These are phyloP conservation scores for Hippophae gyantsensis DNA, from an alignment of 306 rosid species.

Conservation along the genomic window DNA sequence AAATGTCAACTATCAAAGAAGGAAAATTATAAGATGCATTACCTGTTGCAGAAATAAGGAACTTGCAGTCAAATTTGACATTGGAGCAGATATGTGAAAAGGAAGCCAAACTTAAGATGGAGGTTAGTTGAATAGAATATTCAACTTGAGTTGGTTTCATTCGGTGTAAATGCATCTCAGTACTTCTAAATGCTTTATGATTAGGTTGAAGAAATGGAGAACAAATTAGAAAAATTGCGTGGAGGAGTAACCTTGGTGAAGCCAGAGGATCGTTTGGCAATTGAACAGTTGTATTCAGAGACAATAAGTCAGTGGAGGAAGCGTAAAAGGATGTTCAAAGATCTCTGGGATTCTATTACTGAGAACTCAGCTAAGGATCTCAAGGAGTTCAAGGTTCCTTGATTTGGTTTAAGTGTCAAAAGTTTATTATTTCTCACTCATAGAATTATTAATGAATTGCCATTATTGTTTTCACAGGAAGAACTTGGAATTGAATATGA, in stretches of 20 bases:
- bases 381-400: slow-evolving; percentile 65
- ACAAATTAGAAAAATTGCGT: slow-evolving; percentile 48
- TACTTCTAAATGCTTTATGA: slow-evolving; percentile 17
- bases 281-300: slow-evolving; percentile 39
- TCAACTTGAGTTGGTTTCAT: slow-evolving; percentile 7
- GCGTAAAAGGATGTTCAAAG: slow-evolving; percentile 86
- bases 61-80: slow-evolving; percentile 71
- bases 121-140: slow-evolving; percentile 39
- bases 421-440: slow-evolving; percentile 2
- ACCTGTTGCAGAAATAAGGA: slow-evolving; percentile 55
- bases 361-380: slow-evolving; percentile 83
- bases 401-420: slow-evolving; percentile 2
- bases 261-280: slow-evolving; percentile 72
- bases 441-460: slow-evolving; percentile 1
- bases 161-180: slow-evolving; percentile 8
- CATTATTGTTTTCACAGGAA: slow-evolving; percentile 41
- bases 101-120: slow-evolving; percentile 54
- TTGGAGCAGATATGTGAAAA: slow-evolving; percentile 63
- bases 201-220: slow-evolving; percentile 72
- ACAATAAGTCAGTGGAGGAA: slow-evolving; percentile 74
- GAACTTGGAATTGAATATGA: slow-evolving; percentile 81
- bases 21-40: slow-evolving; percentile 2
- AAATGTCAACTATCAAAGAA: background rate
- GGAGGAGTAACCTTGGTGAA: slow-evolving; percentile 83
- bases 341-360: slow-evolving; percentile 81